Conservation (phyloP, 345 rosid species). For the Clausena lansium region DNA sequence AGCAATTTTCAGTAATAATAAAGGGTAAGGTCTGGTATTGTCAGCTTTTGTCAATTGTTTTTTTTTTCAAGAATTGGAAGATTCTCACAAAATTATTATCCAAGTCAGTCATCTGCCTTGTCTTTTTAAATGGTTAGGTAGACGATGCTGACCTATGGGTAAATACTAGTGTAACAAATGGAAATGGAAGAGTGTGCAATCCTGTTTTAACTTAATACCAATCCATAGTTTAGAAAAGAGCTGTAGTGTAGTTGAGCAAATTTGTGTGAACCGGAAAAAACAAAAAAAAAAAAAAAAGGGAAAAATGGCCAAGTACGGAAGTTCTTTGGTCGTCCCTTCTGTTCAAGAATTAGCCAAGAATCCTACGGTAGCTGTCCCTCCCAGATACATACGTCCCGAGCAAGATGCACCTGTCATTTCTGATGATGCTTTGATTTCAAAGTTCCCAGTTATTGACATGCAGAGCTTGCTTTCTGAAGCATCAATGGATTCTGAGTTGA, state of each 20-base stretch:
- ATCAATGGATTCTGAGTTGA: slow-evolving; percentile 34
- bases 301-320: slow-evolving; percentile 13
- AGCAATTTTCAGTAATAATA: no score
- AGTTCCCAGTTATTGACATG: slow-evolving; percentile 45
- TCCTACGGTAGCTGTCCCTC: slow-evolving; percentile 22
- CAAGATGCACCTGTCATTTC: slow-evolving; percentile 7
- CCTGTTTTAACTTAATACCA: no score
- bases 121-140: no score
- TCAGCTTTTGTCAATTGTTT: no score
- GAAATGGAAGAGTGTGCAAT: no score
- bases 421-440: not conserved
- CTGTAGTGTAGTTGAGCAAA: not conserved
- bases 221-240: not conserved
- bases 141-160: no score
- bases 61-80: no score
- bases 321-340: slow-evolving; percentile 40
- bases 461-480: slow-evolving; percentile 26
- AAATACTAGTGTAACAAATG: no score
- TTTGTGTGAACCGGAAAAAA: no score
- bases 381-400: slow-evolving; percentile 35
- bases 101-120: no score
- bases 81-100: no score
- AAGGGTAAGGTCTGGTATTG: no score
- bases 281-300: not conserved
- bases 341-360: slow-evolving; percentile 37